A percentile compares a stretch with the other conserved stretches of the same genome.
These are phyloP conservation scores for Phytophthora capsici DNA, from an alignment of 352 stramenopile species.

Conservation along the genomic window DNA sequence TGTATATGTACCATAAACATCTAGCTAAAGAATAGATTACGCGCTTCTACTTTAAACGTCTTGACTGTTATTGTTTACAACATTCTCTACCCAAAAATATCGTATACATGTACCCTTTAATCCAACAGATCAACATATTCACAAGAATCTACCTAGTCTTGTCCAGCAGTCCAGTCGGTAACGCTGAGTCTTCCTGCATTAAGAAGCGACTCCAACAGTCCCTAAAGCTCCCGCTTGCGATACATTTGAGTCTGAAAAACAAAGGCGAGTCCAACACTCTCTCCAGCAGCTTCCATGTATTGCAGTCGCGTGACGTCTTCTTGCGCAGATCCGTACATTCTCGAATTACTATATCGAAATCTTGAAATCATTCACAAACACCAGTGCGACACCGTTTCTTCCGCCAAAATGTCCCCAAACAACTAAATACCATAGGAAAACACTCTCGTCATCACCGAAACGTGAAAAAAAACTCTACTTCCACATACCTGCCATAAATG, in stretches of 20 bases:
- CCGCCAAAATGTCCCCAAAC: slow-evolving; percentile 58
- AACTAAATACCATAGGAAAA: slow-evolving; percentile 54
- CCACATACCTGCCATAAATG: slow-evolving; percentile 57
- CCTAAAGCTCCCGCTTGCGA: slow-evolving; percentile 59
- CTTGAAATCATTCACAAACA: slow-evolving; percentile 84
- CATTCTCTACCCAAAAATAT: background rate
- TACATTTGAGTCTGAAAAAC: slow-evolving; percentile 63
- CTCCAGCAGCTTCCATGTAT: slow-evolving; percentile 62
- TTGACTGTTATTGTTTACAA: too few relatives aligned
- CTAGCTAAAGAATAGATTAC: too few relatives aligned
- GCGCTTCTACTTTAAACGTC: too few relatives aligned
- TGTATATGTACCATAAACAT: too few relatives aligned
- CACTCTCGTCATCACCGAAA: background rate
- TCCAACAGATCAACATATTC: slow-evolving; percentile 68
- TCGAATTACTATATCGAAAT: slow-evolving; percentile 67
- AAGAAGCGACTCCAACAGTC: slow-evolving; percentile 58
- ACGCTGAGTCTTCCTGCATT: slow-evolving; percentile 43
- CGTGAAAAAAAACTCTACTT: background rate
- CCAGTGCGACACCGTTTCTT: slow-evolving; percentile 49
- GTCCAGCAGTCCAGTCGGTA: slow-evolving; percentile 42
- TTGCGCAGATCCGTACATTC: slow-evolving; percentile 65
- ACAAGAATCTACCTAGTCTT: slow-evolving; percentile 60
- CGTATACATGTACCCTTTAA: slow-evolving; percentile 33
- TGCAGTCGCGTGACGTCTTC: slow-evolving; percentile 50
- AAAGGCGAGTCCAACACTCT: slow-evolving; percentile 47